A percentile compares a stretch with the other conserved stretches of the same genome.
Conservation (phyloP, 1,139 yeast genomes). For the Candida mesenterica region DNA sequence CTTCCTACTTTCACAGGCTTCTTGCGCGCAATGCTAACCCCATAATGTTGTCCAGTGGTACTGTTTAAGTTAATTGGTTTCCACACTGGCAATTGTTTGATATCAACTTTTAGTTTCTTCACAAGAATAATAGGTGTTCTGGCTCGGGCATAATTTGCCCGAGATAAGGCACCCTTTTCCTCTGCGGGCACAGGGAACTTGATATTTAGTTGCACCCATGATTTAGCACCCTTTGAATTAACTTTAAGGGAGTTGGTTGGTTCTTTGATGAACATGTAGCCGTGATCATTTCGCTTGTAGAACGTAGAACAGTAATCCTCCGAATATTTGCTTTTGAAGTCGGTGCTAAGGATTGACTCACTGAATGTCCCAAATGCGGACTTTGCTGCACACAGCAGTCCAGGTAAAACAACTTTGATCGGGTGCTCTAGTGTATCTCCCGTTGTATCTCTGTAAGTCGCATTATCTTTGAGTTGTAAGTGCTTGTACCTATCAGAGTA, state of each 20-base stretch:
- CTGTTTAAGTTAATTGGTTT: conserved; percentile 23
- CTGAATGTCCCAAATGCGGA: background rate
- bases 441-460: background rate
- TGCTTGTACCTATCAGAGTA: conserved; percentile 4
- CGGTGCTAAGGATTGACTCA: conserved; percentile 1
- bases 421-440: background rate
- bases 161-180: conserved; percentile 1
- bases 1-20: background rate
- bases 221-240: conserved; percentile 25
- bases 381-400: background rate
- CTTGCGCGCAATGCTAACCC: background rate
- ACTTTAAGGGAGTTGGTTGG: conserved; percentile 30
- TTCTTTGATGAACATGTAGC: conserved; percentile 40
- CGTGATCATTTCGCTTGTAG: conserved; percentile 34
- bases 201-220: conserved; percentile 30
- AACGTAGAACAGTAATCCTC: conserved; percentile 34
- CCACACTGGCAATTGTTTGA: conserved; percentile 29
- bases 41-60: background rate
- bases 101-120: conserved; percentile 28
- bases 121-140: conserved; percentile 4
- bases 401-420: background rate
- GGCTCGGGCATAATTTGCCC: conserved; percentile 1
- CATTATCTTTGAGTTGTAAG: conserved; percentile 1
- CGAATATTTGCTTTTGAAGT: conserved; percentile 14
- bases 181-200: conserved; percentile 15